These are phyloP conservation scores for Cladosporium sp. DNA, from an alignment of 2,329 filamentous ascomycete species.

Conservation along the genomic window DNA sequence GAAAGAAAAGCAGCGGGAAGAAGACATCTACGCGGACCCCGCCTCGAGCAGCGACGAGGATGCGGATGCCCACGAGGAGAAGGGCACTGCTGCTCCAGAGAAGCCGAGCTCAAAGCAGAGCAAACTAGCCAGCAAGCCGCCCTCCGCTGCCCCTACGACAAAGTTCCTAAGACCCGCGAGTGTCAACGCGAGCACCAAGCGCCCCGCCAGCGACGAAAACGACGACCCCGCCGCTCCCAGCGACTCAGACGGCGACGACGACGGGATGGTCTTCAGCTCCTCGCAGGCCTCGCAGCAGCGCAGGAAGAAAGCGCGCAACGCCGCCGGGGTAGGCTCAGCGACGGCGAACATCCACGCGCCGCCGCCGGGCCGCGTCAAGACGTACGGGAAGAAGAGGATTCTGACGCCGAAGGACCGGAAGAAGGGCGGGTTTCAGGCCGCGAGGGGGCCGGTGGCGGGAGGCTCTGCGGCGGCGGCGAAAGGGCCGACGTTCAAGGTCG, in stretches of 20 bases:
- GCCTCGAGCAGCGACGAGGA: constrained; percentile 15
- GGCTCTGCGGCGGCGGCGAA: background rate
- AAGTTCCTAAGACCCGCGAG: background rate
- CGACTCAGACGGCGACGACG: background rate
- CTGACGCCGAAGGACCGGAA: constrained; percentile 9
- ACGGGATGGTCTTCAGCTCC: constrained; percentile 12
- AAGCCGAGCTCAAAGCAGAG: background rate
- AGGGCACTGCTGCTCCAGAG: constrained; percentile 9
- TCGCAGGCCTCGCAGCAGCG: constrained; percentile 12
- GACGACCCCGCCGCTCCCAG: background rate
- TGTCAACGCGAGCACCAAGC: constrained; percentile 8
- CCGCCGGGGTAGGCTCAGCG: constrained; percentile 19
- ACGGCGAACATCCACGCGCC: constrained; percentile 16
- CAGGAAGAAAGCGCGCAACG: constrained; percentile 17
- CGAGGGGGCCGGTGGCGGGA: background rate
- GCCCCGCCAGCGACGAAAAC: background rate
- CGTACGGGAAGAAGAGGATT: constrained; percentile 2
- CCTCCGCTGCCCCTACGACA: background rate
- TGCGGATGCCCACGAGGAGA: background rate
- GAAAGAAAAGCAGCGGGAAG: background rate
- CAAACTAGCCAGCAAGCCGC: background rate
- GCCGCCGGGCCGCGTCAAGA: background rate
- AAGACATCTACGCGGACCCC: constrained; percentile 14
- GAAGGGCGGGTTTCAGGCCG: background rate
- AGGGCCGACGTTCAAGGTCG: constrained; percentile 3